Conservation (phyloP, 1,284 basidiomycete species). For the Lentinus polychrous region DNA sequence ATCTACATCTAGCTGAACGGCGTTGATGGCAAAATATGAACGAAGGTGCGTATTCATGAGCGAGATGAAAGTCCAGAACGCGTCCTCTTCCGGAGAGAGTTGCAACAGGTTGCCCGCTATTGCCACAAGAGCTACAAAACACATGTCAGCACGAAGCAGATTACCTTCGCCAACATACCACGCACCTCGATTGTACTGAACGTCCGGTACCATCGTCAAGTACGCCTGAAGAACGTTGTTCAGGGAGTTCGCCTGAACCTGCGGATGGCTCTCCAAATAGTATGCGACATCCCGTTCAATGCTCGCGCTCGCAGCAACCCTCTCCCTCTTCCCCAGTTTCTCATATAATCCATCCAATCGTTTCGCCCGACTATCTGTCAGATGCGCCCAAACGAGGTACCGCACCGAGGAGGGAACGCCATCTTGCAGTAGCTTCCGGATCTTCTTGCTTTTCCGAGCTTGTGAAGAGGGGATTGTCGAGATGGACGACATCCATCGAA, state of each 20-base stretch:
- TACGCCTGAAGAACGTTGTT: constrained; percentile 64
- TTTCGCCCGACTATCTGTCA: constrained; percentile 70
- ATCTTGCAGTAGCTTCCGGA: constrained; percentile 73
- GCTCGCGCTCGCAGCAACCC: constrained; percentile 42
- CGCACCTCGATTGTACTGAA: constrained; percentile 58
- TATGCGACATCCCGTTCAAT: constrained; percentile 57
- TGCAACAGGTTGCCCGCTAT: constrained; percentile 77
- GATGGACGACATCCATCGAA: constrained; percentile 71
- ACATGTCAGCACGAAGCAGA: constrained; percentile 11
- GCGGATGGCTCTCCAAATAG: constrained; percentile 47
- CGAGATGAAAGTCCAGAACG: constrained; percentile 89
- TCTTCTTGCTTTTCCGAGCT: constrained; percentile 78
- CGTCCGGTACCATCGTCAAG: constrained; percentile 74
- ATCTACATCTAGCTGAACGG: constrained; percentile 78
- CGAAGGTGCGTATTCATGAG: constrained; percentile 78
- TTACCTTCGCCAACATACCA: constrained; percentile 1
- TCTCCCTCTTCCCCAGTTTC: constrained; percentile 54
- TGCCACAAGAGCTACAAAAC: constrained; percentile 56
- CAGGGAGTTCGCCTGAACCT: constrained; percentile 50
- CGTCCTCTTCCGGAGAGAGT: constrained; percentile 84
- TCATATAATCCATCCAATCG: constrained; percentile 65
- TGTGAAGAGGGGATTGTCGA: constrained; percentile 54
- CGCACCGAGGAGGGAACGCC: constrained; percentile 81
- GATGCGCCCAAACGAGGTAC: constrained; percentile 79
- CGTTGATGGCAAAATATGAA: constrained; percentile 69